phyloP scores from a whole-genome alignment of 129 eudicot species.

The Flaveria linearis region DNA sequence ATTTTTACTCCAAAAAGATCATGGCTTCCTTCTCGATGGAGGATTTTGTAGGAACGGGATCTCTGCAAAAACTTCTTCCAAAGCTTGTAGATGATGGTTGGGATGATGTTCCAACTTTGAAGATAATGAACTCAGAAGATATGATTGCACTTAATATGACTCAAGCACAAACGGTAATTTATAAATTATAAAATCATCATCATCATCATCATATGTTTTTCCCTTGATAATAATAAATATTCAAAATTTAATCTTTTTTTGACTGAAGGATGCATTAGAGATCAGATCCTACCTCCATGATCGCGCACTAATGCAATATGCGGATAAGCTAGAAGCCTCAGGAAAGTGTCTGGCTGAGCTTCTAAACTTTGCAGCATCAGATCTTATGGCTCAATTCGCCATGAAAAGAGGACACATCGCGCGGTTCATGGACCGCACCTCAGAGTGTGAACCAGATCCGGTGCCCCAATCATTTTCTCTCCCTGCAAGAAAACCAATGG shows the following conservation, averaged over 20 bases:
- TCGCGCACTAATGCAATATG: slow-evolving; percentile 72
- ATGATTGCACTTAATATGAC: slow-evolving; percentile 69
- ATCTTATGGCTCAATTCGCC: slow-evolving; percentile 58
- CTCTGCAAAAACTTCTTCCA: slow-evolving; percentile 55
- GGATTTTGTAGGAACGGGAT: slow-evolving; percentile 77
- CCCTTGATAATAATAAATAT: background rate
- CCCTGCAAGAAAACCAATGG: slow-evolving; percentile 38
- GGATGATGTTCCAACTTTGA: slow-evolving; percentile 87
- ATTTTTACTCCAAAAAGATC: slow-evolving; percentile 1
- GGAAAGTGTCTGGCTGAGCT: slow-evolving; percentile 70
- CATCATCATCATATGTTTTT: background rate
- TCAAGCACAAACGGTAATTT: slow-evolving; percentile 59
- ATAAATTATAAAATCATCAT: background rate
- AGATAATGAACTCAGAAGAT: slow-evolving; percentile 78
- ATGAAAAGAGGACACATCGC: slow-evolving; percentile 90
- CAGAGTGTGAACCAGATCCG: slow-evolving; percentile 52
- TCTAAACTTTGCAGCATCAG: slow-evolving; percentile 48
- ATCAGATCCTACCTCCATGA: slow-evolving; percentile 88
- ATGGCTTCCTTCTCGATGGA: slow-evolving; percentile 87
- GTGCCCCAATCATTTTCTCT: slow-evolving; percentile 49
- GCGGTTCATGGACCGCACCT: slow-evolving; percentile 61
- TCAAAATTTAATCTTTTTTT: background rate
- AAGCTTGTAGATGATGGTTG: slow-evolving; percentile 83
- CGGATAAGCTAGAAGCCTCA: slow-evolving; percentile 69
- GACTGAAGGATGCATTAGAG: slow-evolving; percentile 69